phyloP scores from a whole-genome alignment of 2,329 filamentous ascomycete genomes.

The Colletotrichum sidae region DNA sequence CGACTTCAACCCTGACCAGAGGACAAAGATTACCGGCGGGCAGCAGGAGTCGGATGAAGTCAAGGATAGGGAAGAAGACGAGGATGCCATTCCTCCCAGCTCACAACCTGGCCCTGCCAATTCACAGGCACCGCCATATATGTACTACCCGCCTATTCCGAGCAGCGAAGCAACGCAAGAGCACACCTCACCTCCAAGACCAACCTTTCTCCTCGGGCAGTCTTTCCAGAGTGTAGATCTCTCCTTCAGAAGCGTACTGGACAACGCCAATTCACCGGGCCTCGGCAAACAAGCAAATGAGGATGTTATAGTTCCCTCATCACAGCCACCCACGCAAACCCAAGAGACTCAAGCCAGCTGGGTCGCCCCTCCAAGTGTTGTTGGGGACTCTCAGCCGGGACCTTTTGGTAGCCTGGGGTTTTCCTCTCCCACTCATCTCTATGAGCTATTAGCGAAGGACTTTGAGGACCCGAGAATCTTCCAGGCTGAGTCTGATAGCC shows the following conservation, averaged over 20 bases:
- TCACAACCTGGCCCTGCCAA: constrained; percentile 11
- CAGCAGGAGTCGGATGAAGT: no score
- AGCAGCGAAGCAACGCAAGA: constrained; percentile 17
- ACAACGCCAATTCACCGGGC: constrained; percentile 54
- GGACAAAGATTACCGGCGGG: constrained; percentile 21
- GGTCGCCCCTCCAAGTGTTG: constrained; percentile 58
- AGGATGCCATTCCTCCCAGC: constrained; percentile 13
- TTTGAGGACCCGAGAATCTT: constrained; percentile 5
- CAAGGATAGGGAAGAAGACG: background rate
- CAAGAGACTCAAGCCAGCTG: constrained; percentile 47
- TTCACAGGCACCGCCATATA: constrained; percentile 6
- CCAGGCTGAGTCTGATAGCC: background rate
- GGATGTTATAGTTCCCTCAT: constrained; percentile 9
- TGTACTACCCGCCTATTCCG: constrained; percentile 26
- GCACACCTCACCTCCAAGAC: constrained; percentile 25
- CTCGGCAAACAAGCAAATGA: constrained; percentile 1
- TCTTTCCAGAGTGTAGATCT: constrained; percentile 47
- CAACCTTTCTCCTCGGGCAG: background rate
- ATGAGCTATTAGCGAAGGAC: constrained; percentile 53
- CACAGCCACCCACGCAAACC: constrained; percentile 6
- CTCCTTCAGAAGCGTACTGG: constrained; percentile 58
- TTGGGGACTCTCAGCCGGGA: constrained; percentile 66
- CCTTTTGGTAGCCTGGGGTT: constrained; percentile 44
- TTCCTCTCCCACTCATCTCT: constrained; percentile 61
- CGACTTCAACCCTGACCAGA: constrained; percentile 53